Evolutionary conservation across 768 basidiomycete genomes (phyloP).

Genomic region (Gyrodon lividus): DNA sequence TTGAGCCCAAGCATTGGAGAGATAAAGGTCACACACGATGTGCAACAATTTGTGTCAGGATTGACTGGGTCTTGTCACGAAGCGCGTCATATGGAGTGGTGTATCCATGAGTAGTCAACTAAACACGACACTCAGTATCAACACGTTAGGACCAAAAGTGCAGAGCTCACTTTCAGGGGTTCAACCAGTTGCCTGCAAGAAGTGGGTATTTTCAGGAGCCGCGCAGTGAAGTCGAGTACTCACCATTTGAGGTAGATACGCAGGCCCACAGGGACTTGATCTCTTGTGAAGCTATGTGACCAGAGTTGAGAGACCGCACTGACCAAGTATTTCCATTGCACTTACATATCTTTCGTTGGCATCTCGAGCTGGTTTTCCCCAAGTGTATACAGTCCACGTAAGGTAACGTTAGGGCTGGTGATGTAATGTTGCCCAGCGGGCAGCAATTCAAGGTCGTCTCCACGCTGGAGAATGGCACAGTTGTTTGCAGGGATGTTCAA

Average conservation of each 20-base stretch:
- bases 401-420: slow-evolving; percentile 79
- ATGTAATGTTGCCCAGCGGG: slow-evolving; percentile 83
- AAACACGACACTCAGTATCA: slow-evolving; percentile 39
- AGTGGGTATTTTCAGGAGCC: neutral
- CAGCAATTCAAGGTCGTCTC: slow-evolving; percentile 75
- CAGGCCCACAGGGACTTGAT: slow-evolving; percentile 82
- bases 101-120: slow-evolving; percentile 83
- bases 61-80: slow-evolving; percentile 81
- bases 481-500: slow-evolving; percentile 84
- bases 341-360: slow-evolving; percentile 85
- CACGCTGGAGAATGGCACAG: slow-evolving; percentile 80
- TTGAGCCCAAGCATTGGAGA: neutral
- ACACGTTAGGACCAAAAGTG: slow-evolving; percentile 24
- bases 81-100: slow-evolving; percentile 79
- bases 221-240: slow-evolving; percentile 20
- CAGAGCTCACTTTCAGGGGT: slow-evolving; percentile 42
- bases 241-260: slow-evolving; percentile 82
- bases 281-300: slow-evolving; percentile 66
- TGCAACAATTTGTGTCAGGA: slow-evolving; percentile 82
- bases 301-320: neutral
- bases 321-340: neutral
- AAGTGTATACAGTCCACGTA: slow-evolving; percentile 76
- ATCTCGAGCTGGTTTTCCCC: slow-evolving; percentile 85
- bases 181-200: slow-evolving; percentile 45
- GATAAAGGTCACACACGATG: slow-evolving; percentile 50